Evolutionary conservation across 2,329 filamentous ascomycete genomes (phyloP), one percentile per base, ranked within the genome.

Genomic region (Cladosporium phlei): DNA sequence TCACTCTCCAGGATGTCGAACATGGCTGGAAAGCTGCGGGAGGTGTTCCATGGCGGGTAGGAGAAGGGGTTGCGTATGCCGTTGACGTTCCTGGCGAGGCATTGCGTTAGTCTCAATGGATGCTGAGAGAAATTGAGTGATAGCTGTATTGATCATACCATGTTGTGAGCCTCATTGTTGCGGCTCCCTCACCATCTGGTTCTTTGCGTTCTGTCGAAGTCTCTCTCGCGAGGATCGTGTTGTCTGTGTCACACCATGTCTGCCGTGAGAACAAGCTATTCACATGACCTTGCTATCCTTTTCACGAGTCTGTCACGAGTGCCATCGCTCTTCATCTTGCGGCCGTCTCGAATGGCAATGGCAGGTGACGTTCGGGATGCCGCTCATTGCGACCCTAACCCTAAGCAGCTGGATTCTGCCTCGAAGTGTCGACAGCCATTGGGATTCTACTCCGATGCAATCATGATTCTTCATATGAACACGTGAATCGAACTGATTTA

Each of bases 1-100:
- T 98, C 93, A 44, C 90, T 83, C 64, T 93, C 86, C 5, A 98
- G 77, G 33, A 85, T 86, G 56, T 95, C 87, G 68, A 98, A 97
- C 93, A 97, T 97, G 55, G 84, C 77, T 35, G 65, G 62, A 59
- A 73, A 75, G 11, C 70, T 68, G 48, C 70, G 64, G 19, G 63
- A 65, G 34, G 64, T 60, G 57, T 71, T 69, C 73, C 73, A 76
- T 69, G 73, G 73, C 56, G 71, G 69, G 57, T 76, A 75, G 32
- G 69, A 67, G 60, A 76, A 75, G n/a, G 73, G 73, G 53, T 76
- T 76, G 52, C 73, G 70, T 48, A 76, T 75, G 60, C 73, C 73
- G 52, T 76, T 76, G 59, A 76, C 73, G 60, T 76, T 76, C 73
- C 71, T 73, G 42, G 61, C 63, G 28, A 17, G 17, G 4, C 16